Evolutionary conservation across 208 protist species (phyloP), one percentile per base, ranked within the genome.

Genomic region (Phytomonas sp.): DNA sequence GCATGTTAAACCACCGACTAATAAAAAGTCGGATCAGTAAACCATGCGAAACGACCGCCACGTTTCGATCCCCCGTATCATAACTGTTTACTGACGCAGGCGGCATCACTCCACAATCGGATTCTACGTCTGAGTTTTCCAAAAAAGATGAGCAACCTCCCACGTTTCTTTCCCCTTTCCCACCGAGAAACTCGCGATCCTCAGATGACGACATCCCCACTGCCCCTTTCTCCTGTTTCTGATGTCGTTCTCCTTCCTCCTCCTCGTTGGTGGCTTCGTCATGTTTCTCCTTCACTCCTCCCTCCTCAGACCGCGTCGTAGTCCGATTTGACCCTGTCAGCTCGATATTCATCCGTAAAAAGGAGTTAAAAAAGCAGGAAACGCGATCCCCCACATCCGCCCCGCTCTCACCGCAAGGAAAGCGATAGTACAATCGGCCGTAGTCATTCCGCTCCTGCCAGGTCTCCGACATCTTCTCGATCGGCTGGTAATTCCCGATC

Each of bases 401-500:
- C 49, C 95, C 89, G 67, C 87, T 94, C 76, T 98, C 95, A 56
- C 95, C 95, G 34, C 73, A 81, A 0, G 86, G 83, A 69, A 98
- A 98, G 49, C 93, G 81, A 73, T 94, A 98, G 82, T 95, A 98
- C 40, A 95, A 86, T 23, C 90, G 83, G 16, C 93, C 88, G 70
- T 92, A 94, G 16, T 70, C 14, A 34, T 85, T 80, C 12, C 95
- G 88, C 63, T 88, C 80, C 12, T 34, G 72, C 83, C 86, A 95
- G 49, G 78, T 84, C n/a, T 45, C 37, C 45, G 94, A 80, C 89
- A 95, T 94, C 49, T 77, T 66, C 0, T 80, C 72, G 64, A 91
- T 72, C 5, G 86, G 84, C 72, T 97, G 93, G 69, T 93, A 96
- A 67, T 98, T 97, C 45, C 94, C 94, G 71, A 97, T 97, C 69